These are phyloP conservation scores for Fusarium pseudoanthophilum DNA, from an alignment of 2,329 filamentous ascomycete species.

Conservation along the genomic window DNA sequence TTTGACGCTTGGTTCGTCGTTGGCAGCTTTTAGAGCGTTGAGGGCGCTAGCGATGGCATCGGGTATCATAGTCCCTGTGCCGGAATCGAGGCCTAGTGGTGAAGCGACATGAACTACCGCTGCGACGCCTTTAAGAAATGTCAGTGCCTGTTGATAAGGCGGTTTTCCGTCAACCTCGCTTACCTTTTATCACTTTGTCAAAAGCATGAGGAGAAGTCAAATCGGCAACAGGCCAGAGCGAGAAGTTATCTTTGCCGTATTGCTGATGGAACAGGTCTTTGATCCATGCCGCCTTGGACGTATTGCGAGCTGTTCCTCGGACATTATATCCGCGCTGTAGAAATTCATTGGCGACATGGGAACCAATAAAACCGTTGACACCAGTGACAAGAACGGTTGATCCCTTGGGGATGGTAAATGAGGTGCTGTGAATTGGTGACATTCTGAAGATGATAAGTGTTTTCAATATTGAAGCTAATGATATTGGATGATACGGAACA, in stretches of 20 bases:
- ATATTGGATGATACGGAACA: rapidly evolving
- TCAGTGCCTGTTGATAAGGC: neutral
- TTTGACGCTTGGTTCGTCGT: neutral
- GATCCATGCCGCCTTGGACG: neutral
- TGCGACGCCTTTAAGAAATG: neutral
- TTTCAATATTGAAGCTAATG: neutral
- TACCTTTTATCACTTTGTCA: neutral
- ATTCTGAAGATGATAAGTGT: neutral
- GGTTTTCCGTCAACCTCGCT: rapidly evolving
- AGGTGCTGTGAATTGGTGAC: neutral
- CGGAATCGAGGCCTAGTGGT: neutral
- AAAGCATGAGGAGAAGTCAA: neutral
- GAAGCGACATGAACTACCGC: neutral
- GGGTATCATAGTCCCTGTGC: neutral
- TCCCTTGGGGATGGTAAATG: neutral
- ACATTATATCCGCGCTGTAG: neutral
- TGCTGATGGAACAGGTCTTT: neutral
- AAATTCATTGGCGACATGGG: neutral
- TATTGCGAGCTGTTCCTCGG: neutral
- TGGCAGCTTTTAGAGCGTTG: neutral
- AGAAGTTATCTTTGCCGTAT: neutral
- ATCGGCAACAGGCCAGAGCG: neutral
- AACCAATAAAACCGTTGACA: neutral
- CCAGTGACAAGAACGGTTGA: neutral
- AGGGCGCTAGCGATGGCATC: neutral